Base-by-base conservation (phyloP, 805 yeast genomes). In the Suhomyces canberraensis region DNA sequence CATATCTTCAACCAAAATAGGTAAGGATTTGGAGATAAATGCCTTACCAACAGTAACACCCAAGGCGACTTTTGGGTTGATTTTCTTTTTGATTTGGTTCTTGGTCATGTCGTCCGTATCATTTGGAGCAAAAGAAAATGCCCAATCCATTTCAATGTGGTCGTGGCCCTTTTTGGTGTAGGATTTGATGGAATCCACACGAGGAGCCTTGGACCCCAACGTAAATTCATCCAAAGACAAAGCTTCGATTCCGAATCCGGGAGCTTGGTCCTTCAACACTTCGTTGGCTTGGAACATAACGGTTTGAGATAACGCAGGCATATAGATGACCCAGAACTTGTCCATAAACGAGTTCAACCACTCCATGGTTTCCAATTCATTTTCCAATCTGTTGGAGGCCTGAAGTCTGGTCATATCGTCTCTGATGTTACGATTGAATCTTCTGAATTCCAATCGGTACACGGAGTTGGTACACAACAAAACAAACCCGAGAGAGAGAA, bases 61-160 rank as follows among this genome's bases (percentile, higher is more conserved):
- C 32, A 85, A 63, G 1, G 88, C 87, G 42, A 85, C 86, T 54
- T 83, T 84, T 5, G 95, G 95, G 52, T 81, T 84, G 41, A 84
- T 67, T 55, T 81, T 83, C 58, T 76, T 76, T 47, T 71, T 76
- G 45, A 81, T 73, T 61, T 85, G 87, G 45, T 75, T 77, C 48
- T 78, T 79, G 33, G 95, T 85, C 93, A 85, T 84, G 56, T 81
- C 88, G 44, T 82, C 86, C 19, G 85, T 79, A 60, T 85, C 90
- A 56, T 78, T 82, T 28, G 95, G 95, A 32, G 90, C 75, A 53
- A 85, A 85, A 4, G 82, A 79, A 51, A 85, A 81, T 6, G 79
- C 78, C 90, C 91, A 84, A 58, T 83, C 90, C 91, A 84, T 81
- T 59, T 84, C 90, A 45, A 81, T 79, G 31, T 73, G 64, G 51